These are phyloP conservation scores for Hanseniaspora taiwanica DNA, from an alignment of 805 yeast species.

Conservation along the genomic window DNA sequence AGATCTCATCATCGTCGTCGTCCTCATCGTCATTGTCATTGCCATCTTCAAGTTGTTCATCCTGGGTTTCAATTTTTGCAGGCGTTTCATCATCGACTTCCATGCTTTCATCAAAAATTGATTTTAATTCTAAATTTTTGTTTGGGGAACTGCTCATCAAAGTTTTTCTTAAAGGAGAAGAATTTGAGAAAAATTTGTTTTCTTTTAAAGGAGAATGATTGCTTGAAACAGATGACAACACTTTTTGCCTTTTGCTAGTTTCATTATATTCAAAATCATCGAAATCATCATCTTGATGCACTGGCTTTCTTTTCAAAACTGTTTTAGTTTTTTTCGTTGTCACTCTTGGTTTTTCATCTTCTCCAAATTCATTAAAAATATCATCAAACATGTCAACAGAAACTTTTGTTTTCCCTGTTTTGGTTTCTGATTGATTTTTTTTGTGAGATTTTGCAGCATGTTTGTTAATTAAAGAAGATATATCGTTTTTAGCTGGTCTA, in stretches of 20 bases:
- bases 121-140: no score
- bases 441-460: conserved; percentile 22
- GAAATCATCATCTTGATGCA: not conserved
- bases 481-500: conserved; percentile 3
- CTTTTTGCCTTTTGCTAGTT: not conserved
- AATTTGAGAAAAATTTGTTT: not conserved
- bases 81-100: not conserved
- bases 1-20: conserved; percentile 20
- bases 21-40: conserved; percentile 8
- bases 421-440: conserved; percentile 18
- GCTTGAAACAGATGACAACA: not conserved
- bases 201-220: not conserved
- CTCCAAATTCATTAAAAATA: conserved; percentile 42
- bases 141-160: not conserved
- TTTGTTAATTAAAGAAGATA: conserved; percentile 2
- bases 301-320: not conserved
- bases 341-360: conserved; percentile 4
- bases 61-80: not conserved
- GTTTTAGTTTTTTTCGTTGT: not conserved
- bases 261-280: not conserved
- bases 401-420: conserved; percentile 25
- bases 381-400: conserved; percentile 51
- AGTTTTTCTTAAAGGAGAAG: not conserved
- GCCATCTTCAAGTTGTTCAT: conserved; percentile 1
- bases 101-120: not conserved